These are phyloP conservation scores for Fusarium liriodendri DNA, from an alignment of 2,329 filamentous ascomycete species.

Conservation along the genomic window DNA sequence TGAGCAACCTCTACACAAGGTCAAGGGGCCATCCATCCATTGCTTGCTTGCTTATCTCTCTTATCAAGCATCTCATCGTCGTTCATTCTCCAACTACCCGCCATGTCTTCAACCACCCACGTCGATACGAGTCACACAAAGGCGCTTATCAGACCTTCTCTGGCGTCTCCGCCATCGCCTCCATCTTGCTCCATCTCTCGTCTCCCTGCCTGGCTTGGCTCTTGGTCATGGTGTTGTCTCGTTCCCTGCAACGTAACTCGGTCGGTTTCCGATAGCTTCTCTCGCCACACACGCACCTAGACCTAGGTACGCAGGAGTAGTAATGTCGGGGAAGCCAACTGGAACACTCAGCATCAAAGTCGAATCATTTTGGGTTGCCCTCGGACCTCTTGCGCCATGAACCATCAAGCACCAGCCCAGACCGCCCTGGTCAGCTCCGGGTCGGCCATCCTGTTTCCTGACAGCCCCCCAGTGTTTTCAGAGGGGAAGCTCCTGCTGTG, in stretches of 20 bases:
- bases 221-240: neutral
- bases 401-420: conserved; percentile 27
- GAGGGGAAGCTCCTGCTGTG: conserved; percentile 18
- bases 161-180: conserved; percentile 13
- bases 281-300: conserved; percentile 23
- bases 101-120: conserved; percentile 21
- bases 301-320: conserved; percentile 2
- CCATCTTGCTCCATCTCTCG: neutral
- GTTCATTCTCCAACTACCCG: conserved; percentile 3
- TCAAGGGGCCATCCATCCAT: neutral
- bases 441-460: conserved; percentile 11
- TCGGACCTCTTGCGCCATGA: conserved; percentile 28
- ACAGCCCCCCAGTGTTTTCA: conserved; percentile 1
- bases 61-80: conserved; percentile 25
- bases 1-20: neutral
- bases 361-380: conserved; percentile 2
- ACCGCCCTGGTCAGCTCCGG: conserved; percentile 10
- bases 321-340: conserved; percentile 8
- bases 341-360: conserved; percentile 20
- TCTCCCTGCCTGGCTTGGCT: conserved; percentile 6
- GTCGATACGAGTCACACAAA: conserved; percentile 19
- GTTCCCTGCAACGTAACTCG: conserved; percentile 31
- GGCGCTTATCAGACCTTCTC: conserved; percentile 26
- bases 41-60: conserved; percentile 22
- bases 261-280: conserved; percentile 34